Evolutionary conservation across 2,329 filamentous ascomycete genomes (phyloP).

Genomic region (Zasmidium cellare): DNA sequence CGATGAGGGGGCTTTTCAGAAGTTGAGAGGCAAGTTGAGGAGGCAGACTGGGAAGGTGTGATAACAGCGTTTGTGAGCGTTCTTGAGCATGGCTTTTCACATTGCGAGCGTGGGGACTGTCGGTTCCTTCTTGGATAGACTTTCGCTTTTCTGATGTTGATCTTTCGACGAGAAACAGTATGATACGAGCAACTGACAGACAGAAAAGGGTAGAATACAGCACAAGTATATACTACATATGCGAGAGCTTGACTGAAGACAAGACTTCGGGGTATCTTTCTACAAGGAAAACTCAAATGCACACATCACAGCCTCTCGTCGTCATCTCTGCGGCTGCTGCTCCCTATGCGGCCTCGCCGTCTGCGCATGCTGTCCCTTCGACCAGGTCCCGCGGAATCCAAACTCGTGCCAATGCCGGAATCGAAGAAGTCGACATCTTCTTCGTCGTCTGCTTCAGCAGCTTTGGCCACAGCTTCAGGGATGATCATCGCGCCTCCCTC

Average conservation of each 20-base stretch:
- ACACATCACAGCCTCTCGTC: not conserved
- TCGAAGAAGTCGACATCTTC: constrained; percentile 47
- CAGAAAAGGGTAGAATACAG: not conserved
- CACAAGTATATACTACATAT: not conserved
- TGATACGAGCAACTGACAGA: not conserved
- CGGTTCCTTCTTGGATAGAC: not conserved
- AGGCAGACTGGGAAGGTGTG: constrained; percentile 5
- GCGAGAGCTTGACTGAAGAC: not conserved
- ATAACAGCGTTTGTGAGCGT: not conserved
- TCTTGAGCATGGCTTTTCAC: not conserved
- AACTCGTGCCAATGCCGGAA: constrained; percentile 51
- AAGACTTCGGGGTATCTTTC: not conserved
- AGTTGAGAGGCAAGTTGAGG: constrained; percentile 8
- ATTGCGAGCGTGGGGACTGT: not conserved
- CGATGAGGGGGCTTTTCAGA: constrained; percentile 9
- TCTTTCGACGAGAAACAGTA: not conserved
- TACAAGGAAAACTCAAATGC: not conserved
- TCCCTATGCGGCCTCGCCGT: constrained; percentile 22
- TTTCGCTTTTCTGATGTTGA: not conserved
- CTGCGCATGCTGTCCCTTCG: constrained; percentile 32
- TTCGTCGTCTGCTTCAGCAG: constrained; percentile 41
- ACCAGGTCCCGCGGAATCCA: constrained; percentile 41
- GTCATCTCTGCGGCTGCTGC: not conserved
- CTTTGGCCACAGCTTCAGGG: constrained; percentile 22
- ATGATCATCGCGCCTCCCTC: constrained; percentile 20